phyloP scores from a whole-genome alignment of 768 basidiomycete genomes.

The Xerocomus potaroensis region DNA sequence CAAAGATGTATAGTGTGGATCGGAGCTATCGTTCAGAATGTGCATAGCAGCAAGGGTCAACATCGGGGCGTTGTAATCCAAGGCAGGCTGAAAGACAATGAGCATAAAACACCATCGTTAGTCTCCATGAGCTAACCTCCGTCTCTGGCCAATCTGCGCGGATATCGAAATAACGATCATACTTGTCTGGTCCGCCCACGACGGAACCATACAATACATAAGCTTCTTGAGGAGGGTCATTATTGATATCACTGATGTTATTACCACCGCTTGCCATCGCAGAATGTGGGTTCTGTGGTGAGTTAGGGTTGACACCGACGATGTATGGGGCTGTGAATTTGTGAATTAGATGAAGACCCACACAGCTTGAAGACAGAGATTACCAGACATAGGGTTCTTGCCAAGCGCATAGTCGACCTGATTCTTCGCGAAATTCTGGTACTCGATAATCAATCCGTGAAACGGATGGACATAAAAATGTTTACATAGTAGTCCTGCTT shows the following conservation, averaged over 20 bases:
- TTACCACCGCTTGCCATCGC: slow-evolving; percentile 84
- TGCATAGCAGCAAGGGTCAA: slow-evolving; percentile 81
- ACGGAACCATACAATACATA: slow-evolving; percentile 85
- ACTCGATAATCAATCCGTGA: slow-evolving; percentile 6
- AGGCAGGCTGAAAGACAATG: slow-evolving; percentile 48
- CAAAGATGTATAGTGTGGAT: slow-evolving; percentile 76
- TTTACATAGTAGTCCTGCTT: slow-evolving; percentile 57
- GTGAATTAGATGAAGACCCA: background rate
- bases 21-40: slow-evolving; percentile 58
- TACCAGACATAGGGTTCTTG: slow-evolving; percentile 85
- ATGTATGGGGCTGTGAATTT: slow-evolving; percentile 48
- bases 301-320: slow-evolving; percentile 87
- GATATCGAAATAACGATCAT: slow-evolving; percentile 78
- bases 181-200: slow-evolving; percentile 78
- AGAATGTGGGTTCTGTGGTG: slow-evolving; percentile 86
- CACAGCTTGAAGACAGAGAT: slow-evolving; percentile 11
- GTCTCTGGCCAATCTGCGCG: slow-evolving; percentile 87
- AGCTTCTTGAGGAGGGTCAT: slow-evolving; percentile 63
- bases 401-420: slow-evolving; percentile 85
- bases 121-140: slow-evolving; percentile 49
- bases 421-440: slow-evolving; percentile 63
- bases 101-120: slow-evolving; percentile 4
- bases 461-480: background rate
- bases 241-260: slow-evolving; percentile 65
- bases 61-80: slow-evolving; percentile 89